These are phyloP conservation scores for Pelargonium myrrhifolium DNA, from an alignment of 441 rosid genomes.

Conservation along the genomic window DNA sequence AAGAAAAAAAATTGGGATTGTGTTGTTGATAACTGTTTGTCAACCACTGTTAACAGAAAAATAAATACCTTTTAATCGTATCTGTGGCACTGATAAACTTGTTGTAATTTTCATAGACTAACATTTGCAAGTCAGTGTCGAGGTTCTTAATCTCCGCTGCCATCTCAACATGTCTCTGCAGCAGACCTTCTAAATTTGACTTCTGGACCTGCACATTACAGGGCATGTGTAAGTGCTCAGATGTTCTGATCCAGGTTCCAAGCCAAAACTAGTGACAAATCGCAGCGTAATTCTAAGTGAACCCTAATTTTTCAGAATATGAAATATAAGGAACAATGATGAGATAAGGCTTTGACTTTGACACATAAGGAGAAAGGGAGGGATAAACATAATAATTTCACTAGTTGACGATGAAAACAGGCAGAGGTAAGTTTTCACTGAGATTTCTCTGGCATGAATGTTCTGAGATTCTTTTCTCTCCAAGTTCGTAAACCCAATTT, in stretches of 20 bases:
- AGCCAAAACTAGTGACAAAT: background rate
- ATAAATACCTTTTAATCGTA: slow-evolving; percentile 74
- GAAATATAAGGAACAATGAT: background rate
- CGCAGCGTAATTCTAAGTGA: background rate
- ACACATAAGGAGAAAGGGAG: background rate
- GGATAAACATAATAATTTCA: background rate
- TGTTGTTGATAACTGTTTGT: background rate
- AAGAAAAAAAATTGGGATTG: background rate
- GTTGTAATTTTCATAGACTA: slow-evolving; percentile 87
- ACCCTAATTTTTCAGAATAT: background rate
- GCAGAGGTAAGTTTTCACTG: background rate
- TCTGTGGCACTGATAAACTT: slow-evolving; percentile 97
- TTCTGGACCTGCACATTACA: slow-evolving; percentile 52
- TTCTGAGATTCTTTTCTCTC: too few relatives aligned
- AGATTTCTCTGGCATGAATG: too few relatives aligned
- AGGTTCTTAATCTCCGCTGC: slow-evolving; percentile 99
- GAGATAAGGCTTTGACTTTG: background rate
- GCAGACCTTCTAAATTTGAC: slow-evolving; percentile 76
- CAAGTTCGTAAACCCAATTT: too few relatives aligned
- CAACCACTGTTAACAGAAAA: background rate
- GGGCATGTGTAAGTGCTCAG: slow-evolving; percentile 7
- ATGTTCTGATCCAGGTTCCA: slow-evolving; percentile 1
- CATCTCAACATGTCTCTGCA: slow-evolving; percentile 91
- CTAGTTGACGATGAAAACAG: background rate
- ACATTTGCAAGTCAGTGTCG: slow-evolving; percentile 95